Evolutionary conservation across 768 basidiomycete genomes (phyloP).

Genomic region (Psilocybe azurescens): DNA sequence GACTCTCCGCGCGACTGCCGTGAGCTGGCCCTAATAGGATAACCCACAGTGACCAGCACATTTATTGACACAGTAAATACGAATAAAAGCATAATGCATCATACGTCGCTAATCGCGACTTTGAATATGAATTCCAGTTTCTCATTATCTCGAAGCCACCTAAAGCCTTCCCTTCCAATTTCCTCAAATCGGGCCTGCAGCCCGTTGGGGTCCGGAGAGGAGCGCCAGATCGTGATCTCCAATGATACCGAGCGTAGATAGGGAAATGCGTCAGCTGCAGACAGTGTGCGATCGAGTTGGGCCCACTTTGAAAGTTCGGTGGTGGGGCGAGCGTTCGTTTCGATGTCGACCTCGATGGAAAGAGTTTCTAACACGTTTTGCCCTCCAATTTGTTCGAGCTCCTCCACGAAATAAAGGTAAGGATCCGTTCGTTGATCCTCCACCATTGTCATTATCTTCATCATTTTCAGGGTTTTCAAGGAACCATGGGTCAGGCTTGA

Average conservation of each 20-base stretch:
- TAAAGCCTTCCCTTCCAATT: slow-evolving; percentile 9
- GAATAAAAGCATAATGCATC: background rate
- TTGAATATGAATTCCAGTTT: slow-evolving; percentile 12
- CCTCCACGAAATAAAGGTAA: slow-evolving; percentile 4
- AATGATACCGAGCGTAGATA: background rate
- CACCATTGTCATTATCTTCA: background rate
- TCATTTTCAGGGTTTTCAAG: slow-evolving; percentile 3
- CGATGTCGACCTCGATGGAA: slow-evolving; percentile 2
- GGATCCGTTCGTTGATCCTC: slow-evolving; percentile 5
- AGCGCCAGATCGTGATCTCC: background rate
- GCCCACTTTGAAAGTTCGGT: slow-evolving; percentile 10
- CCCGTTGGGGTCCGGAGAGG: background rate
- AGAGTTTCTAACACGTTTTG: slow-evolving; percentile 7
- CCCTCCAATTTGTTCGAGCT: slow-evolving; percentile 12
- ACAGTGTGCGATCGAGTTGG: slow-evolving; percentile 7
- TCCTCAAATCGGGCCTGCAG: slow-evolving; percentile 13
- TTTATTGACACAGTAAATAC: background rate
- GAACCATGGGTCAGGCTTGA: background rate
- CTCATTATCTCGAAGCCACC: background rate
- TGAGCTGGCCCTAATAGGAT: no score
- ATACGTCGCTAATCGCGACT: slow-evolving; percentile 7
- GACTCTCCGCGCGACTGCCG: no score
- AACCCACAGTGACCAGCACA: background rate
- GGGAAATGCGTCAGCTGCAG: background rate
- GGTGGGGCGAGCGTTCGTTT: slow-evolving; percentile 9